phyloP scores from a whole-genome alignment of 2,329 filamentous ascomycete genomes.

The Metarhizium sp. region DNA sequence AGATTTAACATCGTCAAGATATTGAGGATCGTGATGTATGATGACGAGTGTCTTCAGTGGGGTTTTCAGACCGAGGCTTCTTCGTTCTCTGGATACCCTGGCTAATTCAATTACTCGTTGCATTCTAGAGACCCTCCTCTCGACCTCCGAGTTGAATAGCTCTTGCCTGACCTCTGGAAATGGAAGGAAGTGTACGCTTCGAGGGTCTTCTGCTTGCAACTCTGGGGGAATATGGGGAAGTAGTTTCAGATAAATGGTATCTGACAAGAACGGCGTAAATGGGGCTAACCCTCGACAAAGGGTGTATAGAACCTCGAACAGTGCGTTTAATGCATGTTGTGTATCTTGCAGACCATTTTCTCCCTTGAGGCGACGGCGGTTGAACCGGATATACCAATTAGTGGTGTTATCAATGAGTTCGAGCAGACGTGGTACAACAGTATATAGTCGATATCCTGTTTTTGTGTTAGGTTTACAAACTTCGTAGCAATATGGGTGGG shows the following conservation, averaged over 20 bases:
- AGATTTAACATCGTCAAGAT: constrained; percentile 77
- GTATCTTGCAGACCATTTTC: constrained; percentile 82
- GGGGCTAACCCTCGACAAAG: constrained; percentile 81
- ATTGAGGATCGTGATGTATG: constrained; percentile 73
- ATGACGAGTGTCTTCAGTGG: constrained; percentile 85
- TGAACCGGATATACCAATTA: constrained; percentile 99
- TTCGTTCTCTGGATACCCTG: constrained; percentile 76
- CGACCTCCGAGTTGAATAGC: constrained; percentile 77
- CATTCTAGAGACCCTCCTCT: constrained; percentile 83
- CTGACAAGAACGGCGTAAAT: constrained; percentile 91
- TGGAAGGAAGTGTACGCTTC: constrained; percentile 84
- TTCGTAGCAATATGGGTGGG: not conserved
- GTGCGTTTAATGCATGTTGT: constrained; percentile 79
- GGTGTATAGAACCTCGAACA: constrained; percentile 89
- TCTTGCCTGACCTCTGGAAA: constrained; percentile 86
- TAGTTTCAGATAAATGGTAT: constrained; percentile 84
- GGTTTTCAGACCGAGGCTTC: constrained; percentile 78
- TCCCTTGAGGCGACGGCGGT: constrained; percentile 82
- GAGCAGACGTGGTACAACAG: constrained; percentile 78
- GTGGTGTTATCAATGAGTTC: constrained; percentile 86
- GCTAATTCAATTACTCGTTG: constrained; percentile 91
- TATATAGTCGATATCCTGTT: constrained; percentile 68
- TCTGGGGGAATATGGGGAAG: constrained; percentile 71
- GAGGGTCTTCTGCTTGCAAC: constrained; percentile 58
- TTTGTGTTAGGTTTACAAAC: not conserved